Conservation (phyloP, 2,329 filamentous ascomycete species). For the Alternaria conjuncta region DNA sequence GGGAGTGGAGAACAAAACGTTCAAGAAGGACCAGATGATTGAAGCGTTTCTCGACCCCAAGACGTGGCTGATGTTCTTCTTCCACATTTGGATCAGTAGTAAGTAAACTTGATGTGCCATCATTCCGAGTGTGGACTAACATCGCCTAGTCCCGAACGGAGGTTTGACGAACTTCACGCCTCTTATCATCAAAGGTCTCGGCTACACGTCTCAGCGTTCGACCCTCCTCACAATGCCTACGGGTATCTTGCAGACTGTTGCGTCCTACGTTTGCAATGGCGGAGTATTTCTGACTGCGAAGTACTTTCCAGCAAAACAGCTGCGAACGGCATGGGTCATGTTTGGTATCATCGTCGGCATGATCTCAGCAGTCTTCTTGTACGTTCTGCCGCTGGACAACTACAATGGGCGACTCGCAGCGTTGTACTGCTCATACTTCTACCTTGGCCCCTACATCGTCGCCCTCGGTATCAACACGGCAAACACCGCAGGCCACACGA, state of each 20-base stretch:
- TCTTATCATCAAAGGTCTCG: conserved; percentile 41
- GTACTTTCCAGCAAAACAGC: conserved; percentile 28
- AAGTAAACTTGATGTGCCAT: not conserved
- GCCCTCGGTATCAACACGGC: conserved; percentile 19
- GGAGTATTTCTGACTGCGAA: conserved; percentile 44
- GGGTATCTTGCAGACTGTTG: conserved; percentile 41
- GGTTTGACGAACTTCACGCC: conserved; percentile 43
- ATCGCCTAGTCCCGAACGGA: conserved; percentile 38
- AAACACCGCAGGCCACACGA: conserved; percentile 44
- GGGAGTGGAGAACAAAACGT: conserved; percentile 56
- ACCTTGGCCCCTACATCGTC: conserved; percentile 24
- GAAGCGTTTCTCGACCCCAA: conserved; percentile 53
- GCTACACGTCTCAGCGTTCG: conserved; percentile 42
- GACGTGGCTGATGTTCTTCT: conserved; percentile 46
- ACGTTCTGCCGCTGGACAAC: conserved; percentile 31
- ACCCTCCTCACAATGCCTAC: conserved; percentile 35
- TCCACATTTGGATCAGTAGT: conserved; percentile 37
- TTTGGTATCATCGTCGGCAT: conserved; percentile 37
- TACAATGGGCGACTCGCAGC: conserved; percentile 36
- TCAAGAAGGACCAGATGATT: conserved; percentile 53
- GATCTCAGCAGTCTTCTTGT: conserved; percentile 36
- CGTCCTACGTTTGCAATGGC: conserved; percentile 49
- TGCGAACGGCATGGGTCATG: conserved; percentile 32
- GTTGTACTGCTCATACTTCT: conserved; percentile 37
- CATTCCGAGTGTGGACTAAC: not conserved